Evolutionary conservation across 164 flowering plant genomes (phyloP), one percentile per base, ranked within the genome.

Genomic region (Macadamia integrifolia): DNA sequence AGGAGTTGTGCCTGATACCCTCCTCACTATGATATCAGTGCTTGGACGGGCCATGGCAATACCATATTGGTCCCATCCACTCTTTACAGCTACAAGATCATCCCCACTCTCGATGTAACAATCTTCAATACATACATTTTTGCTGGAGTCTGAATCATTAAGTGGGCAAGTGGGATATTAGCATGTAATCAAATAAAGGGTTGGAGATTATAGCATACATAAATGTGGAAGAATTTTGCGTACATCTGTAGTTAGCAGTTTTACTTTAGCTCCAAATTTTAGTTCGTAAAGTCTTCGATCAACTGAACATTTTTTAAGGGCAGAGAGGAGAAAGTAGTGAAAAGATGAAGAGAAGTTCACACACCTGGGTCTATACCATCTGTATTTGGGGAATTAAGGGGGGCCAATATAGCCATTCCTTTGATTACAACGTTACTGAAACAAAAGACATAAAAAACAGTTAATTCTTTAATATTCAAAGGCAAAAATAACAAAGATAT

Each of bases 101-200:
- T 95, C 99, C 53, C 99, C 99, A 35, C 99, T 95, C 83, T 95
- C 99, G n/a, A 95, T 88, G 76, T 95, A 95, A 67, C 97, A 88
- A 73, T 88, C 95, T 72, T 92, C 96, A 23, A 95, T 91, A 76
- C 98, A 92, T 3, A 92, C 87, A 61, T 89, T 78, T 23, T 82
- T 79, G 82, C 99, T 79, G 8, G 98, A 95, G 67, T 95, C 99
- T 95, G 84, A 61, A 66, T 35, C 17, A 68, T 18, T 23, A 23
- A 23, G 23, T 23, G 23, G 23, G 23, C 29, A 32, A 56, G 46
- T 53, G n/a, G 11, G 15, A 48, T 29, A 67, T 56, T 40, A 56
- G 55, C 35, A 49, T 57, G 5, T 40, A 8, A 7, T 2, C 5
- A 2, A 35, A 35, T 35, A 35, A 12, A 1, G 3, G 30, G n/a